A percentile compares a stretch with the other conserved stretches of the same genome.
phyloP scores from a whole-genome alignment of 2,329 filamentous ascomycete species.

The Dichotomopilus funicola region DNA sequence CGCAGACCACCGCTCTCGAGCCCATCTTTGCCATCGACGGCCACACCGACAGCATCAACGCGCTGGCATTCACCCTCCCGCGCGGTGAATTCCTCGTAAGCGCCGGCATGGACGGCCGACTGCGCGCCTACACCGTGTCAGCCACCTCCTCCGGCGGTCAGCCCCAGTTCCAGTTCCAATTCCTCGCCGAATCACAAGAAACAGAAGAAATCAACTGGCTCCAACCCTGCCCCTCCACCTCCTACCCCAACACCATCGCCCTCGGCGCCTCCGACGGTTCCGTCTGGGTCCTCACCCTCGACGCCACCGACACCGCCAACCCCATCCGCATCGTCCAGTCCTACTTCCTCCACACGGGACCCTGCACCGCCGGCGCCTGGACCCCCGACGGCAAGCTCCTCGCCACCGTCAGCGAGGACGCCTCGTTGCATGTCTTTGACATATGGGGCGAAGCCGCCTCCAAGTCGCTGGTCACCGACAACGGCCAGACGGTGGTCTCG shows the following conservation, averaged over 20 bases:
- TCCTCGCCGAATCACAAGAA: conserved; percentile 74
- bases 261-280: conserved; percentile 85
- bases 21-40: conserved; percentile 73
- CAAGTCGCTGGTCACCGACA: conserved; percentile 42
- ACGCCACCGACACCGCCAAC: conserved; percentile 51
- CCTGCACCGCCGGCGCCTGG: conserved; percentile 88
- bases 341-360: conserved; percentile 82
- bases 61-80: conserved; percentile 76
- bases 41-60: conserved; percentile 86
- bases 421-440: conserved; percentile 86
- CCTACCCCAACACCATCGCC: conserved; percentile 73
- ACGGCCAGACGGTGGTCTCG: conserved; percentile 62
- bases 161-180: conserved; percentile 40
- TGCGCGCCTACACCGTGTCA: conserved; percentile 62
- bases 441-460: conserved; percentile 73
- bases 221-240: conserved; percentile 61
- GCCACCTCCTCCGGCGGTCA: conserved; percentile 29
- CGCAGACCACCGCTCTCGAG: conserved; percentile 50
- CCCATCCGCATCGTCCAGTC: conserved; percentile 78
- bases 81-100: conserved; percentile 79
- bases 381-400: conserved; percentile 79
- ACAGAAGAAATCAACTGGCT: conserved; percentile 96
- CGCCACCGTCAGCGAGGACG: conserved; percentile 83
- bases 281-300: conserved; percentile 92
- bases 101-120: conserved; percentile 76